Percentiles rank a stretch among this genome's conserved stretches.
Conservation (phyloP, 2,329 filamentous ascomycete species). For the Fusarium subtropicale region DNA sequence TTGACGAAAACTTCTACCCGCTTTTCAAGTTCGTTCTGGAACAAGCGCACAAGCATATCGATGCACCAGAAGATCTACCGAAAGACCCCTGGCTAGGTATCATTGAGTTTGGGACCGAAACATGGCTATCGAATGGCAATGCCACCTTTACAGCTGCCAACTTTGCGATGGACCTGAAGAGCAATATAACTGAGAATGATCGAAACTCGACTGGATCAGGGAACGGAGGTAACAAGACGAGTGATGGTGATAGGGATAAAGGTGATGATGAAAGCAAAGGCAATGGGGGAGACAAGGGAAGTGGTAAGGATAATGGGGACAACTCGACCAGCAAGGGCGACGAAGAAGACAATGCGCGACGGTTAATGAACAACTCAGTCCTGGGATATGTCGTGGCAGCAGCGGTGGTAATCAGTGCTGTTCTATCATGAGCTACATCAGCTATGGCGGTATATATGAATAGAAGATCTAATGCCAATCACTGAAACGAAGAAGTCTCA, state of each 20-base stretch:
- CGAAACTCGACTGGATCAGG: background rate
- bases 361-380: background rate
- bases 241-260: background rate
- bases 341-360: conserved; percentile 27
- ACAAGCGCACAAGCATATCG: conserved; percentile 27
- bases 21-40: conserved; percentile 43
- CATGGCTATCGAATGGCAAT: conserved; percentile 42
- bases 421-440: conserved; percentile 5
- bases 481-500: no score
- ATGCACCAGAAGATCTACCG: conserved; percentile 33
- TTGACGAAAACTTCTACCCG: conserved; percentile 44
- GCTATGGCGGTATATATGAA: background rate
- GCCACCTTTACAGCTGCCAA: conserved; percentile 45
- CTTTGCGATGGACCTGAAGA: conserved; percentile 39
- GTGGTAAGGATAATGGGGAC: background rate
- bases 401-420: conserved; percentile 3
- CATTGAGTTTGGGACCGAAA: conserved; percentile 44
- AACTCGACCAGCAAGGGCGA: conserved; percentile 15
- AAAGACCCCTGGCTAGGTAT: conserved; percentile 40
- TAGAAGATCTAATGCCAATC: no score
- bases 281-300: background rate
- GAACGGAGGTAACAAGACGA: background rate
- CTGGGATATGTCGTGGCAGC: conserved; percentile 25
- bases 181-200: background rate
- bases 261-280: background rate